These are phyloP conservation scores for Stagonosporopsis tanaceti DNA, from an alignment of 2,329 filamentous ascomycete species.

Conservation along the genomic window DNA sequence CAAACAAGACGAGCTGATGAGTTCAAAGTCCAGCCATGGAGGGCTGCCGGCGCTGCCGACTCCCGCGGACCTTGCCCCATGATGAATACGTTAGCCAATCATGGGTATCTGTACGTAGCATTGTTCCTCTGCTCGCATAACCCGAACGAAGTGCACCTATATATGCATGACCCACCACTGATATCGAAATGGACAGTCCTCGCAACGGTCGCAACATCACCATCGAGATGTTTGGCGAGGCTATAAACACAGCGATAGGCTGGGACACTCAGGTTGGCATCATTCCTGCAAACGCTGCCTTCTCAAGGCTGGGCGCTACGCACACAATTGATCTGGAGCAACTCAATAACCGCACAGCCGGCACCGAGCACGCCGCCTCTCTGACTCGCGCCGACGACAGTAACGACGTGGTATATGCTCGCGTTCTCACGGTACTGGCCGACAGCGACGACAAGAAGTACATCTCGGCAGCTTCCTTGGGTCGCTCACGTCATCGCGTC, in stretches of 20 bases:
- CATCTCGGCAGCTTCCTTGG: not conserved
- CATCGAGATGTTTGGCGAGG: not conserved
- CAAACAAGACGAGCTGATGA: not conserved
- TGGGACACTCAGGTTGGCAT: not conserved
- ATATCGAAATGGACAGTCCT: not conserved
- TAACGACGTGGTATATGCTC: not conserved
- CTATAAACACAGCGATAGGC: not conserved
- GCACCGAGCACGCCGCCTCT: not conserved
- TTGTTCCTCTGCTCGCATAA: too few relatives aligned
- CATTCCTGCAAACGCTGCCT: not conserved
- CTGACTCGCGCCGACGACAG: conserved; percentile 1
- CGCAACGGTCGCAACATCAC: conserved; percentile 2
- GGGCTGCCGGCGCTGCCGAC: not conserved
- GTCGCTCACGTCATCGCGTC: not conserved
- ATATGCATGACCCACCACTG: not conserved
- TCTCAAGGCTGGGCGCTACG: not conserved
- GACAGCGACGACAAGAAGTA: conserved; percentile 1
- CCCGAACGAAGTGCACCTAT: not conserved
- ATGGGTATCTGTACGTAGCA: conserved; percentile 7
- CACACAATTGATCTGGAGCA: not conserved
- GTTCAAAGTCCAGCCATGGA: not conserved
- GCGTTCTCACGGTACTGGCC: not conserved
- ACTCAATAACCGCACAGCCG: not conserved
- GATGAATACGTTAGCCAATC: conserved; percentile 10
- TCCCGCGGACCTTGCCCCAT: conserved; percentile 9